Conservation (phyloP, 2,329 filamentous ascomycete species). For the Apiospora malaysiana region DNA sequence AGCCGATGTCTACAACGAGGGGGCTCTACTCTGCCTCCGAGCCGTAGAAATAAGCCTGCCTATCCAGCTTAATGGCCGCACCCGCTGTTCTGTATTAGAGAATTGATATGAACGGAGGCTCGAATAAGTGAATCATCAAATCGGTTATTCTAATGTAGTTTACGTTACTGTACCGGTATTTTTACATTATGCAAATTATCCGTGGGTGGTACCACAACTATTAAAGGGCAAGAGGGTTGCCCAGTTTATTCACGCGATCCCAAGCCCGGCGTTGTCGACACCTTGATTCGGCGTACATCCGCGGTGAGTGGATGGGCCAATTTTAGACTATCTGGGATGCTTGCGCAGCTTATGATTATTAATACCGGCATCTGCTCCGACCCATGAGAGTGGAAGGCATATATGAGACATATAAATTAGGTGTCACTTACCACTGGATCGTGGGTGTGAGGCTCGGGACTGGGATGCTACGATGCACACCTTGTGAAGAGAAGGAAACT, state of each 20-base stretch:
- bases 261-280: too few species aligned
- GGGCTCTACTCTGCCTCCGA: not conserved
- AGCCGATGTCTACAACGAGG: not conserved
- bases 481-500: not conserved
- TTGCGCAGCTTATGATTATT: not conserved
- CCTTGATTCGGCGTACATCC: not conserved
- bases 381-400: not conserved
- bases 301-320: not conserved
- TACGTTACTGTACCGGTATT: too few species aligned
- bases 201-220: too few species aligned
- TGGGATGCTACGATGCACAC: not conserved
- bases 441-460: not conserved
- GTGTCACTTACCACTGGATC: not conserved
- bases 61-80: too few species aligned
- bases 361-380: not conserved
- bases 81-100: too few species aligned
- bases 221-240: too few species aligned
- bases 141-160: too few species aligned
- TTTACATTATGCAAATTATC: too few species aligned
- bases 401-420: not conserved
- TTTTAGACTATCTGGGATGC: not conserved
- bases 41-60: too few species aligned
- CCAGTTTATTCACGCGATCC: too few species aligned
- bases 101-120: too few species aligned
- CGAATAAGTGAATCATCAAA: too few species aligned